A percentile compares a stretch with the other conserved stretches of the same genome.
Evolutionary conservation across 768 basidiomycete genomes (phyloP).

Genomic region (Hemileccinum rubropunctum): DNA sequence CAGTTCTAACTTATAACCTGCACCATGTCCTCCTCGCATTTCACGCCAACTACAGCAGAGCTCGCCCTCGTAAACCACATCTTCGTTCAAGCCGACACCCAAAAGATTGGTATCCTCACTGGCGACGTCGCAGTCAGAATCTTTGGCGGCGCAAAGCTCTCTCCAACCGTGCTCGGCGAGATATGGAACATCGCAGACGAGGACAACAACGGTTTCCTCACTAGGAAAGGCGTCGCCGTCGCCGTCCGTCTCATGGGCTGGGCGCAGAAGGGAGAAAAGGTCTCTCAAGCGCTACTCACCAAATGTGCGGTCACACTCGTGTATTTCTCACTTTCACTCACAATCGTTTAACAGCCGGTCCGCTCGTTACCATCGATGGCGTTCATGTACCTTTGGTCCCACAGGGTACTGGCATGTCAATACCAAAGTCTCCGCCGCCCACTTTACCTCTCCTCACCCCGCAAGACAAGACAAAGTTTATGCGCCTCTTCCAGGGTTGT

Average conservation of each 20-base stretch:
- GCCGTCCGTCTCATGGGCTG: conserved; percentile 91
- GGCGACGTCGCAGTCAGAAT: conserved; percentile 89
- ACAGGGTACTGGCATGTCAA: conserved; percentile 53
- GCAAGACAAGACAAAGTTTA: conserved; percentile 84
- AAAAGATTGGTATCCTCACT: conserved; percentile 80
- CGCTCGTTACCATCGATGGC: conserved; percentile 78
- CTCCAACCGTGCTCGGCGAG: conserved; percentile 78
- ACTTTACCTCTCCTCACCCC: conserved; percentile 66
- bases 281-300: conserved; percentile 57
- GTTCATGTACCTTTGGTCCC: conserved; percentile 48
- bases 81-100: conserved; percentile 69
- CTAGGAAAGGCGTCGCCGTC: conserved; percentile 81
- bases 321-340: conserved; percentile 11
- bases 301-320: conserved; percentile 56
- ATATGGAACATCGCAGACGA: conserved; percentile 93
- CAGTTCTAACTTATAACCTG: conserved; percentile 8
- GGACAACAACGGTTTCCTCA: conserved; percentile 90
- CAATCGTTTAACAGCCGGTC: conserved; percentile 59
- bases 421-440: conserved; percentile 59
- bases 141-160: conserved; percentile 80
- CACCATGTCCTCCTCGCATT: conserved; percentile 28
- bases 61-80: conserved; percentile 67
- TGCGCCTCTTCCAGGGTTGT: conserved; percentile 68
- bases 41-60: conserved; percentile 47
- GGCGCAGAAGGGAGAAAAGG: conserved; percentile 81